These are phyloP conservation scores for Geotrichum aggregatum DNA, from an alignment of 1,139 yeast genomes.

Conservation along the genomic window DNA sequence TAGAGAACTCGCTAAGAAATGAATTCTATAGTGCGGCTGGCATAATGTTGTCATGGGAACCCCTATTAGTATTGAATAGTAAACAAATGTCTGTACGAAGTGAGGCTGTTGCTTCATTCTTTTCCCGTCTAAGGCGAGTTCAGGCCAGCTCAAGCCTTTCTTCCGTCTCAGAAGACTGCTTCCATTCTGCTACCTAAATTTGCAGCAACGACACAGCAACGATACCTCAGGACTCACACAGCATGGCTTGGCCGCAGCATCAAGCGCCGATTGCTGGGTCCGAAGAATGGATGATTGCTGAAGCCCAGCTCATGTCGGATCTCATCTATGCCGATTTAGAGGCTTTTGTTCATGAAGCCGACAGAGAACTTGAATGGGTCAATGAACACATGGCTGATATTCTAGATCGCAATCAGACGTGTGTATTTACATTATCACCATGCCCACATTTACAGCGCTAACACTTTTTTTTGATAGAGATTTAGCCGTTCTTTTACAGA, in stretches of 20 bases:
- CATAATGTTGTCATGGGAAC: too few species aligned
- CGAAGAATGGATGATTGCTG: constrained; percentile 47
- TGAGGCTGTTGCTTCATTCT: too few species aligned
- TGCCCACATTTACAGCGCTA: background rate
- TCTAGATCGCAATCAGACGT: constrained; percentile 29
- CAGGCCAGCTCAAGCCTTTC: too few species aligned
- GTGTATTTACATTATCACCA: constrained; percentile 21
- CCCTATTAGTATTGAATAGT: too few species aligned
- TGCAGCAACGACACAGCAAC: too few species aligned
- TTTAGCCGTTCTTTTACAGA: constrained; percentile 33
- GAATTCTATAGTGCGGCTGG: too few species aligned
- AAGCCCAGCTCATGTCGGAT: constrained; percentile 37
- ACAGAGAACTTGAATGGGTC: constrained; percentile 43
- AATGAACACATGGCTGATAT: constrained; percentile 34
- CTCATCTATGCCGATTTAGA: constrained; percentile 38
- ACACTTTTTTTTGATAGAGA: constrained; percentile 22
- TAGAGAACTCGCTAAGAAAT: too few species aligned
- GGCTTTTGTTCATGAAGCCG: constrained; percentile 41
- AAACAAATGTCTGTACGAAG: too few species aligned
- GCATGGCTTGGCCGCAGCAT: constrained; percentile 10
- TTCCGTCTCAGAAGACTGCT: too few species aligned
- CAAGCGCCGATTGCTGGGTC: constrained; percentile 36
- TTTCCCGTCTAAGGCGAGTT: too few species aligned
- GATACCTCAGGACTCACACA: background rate
- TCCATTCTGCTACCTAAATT: too few species aligned